phyloP scores from a whole-genome alignment of 2,329 filamentous ascomycete genomes.

The Beauveria sp. region DNA sequence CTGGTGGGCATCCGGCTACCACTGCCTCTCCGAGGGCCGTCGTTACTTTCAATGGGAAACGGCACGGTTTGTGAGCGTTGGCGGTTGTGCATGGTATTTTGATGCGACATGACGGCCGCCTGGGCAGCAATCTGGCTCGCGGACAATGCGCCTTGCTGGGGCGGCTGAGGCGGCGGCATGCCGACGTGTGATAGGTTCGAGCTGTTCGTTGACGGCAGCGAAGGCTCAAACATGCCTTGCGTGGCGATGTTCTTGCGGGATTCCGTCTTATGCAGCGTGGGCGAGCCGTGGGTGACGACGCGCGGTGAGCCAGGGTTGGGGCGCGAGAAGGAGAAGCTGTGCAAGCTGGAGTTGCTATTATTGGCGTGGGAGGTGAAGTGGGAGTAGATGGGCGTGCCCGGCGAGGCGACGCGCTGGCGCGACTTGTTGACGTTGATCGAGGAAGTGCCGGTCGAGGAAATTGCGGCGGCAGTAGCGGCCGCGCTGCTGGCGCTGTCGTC shows the following conservation, averaged over 20 bases:
- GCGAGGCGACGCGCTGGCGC: conserved; percentile 30
- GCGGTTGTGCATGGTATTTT: conserved; percentile 43
- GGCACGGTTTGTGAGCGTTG: conserved; percentile 71
- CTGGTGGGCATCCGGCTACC: conserved; percentile 45
- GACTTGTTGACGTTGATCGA: conserved; percentile 40
- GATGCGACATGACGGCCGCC: conserved; percentile 63
- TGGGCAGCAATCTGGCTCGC: conserved; percentile 78
- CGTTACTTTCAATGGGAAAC: conserved; percentile 40
- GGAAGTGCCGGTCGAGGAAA: conserved; percentile 17
- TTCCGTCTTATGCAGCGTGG: conserved; percentile 35
- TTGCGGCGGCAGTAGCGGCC: conserved; percentile 18
- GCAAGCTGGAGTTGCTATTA: conserved; percentile 35
- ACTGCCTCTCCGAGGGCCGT: conserved; percentile 36
- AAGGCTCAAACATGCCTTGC: conserved; percentile 70
- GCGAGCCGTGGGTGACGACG: conserved; percentile 22
- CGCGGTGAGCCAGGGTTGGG: conserved; percentile 31
- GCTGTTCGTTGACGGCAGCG: conserved; percentile 53
- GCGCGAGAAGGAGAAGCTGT: conserved; percentile 55
- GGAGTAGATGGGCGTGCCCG: conserved; percentile 40
- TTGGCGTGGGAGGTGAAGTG: conserved; percentile 41
- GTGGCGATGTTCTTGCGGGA: conserved; percentile 62
- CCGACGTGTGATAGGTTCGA: conserved; percentile 47
- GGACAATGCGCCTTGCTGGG: conserved; percentile 30
- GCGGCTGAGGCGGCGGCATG: conserved; percentile 38
- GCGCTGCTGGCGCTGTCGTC: conserved; percentile 11